A percentile compares a stretch with the other conserved stretches of the same genome.
phyloP scores from a whole-genome alignment of 139 green algal species.

The Chlorella vulgaris region DNA sequence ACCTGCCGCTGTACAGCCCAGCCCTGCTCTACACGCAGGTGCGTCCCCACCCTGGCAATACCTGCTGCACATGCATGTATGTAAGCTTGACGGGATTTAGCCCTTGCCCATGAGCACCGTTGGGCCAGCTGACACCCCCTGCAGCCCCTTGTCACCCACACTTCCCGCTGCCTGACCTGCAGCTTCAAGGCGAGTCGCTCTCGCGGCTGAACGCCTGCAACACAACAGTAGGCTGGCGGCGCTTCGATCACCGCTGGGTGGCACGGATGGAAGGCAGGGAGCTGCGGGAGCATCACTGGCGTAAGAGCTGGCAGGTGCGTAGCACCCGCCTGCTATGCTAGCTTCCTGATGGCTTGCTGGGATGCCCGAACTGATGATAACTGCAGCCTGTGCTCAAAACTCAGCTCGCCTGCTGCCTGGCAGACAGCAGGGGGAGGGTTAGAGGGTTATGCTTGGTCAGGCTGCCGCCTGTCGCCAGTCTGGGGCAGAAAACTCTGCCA shows the following conservation, averaged over 20 bases:
- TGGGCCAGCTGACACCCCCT: not conserved
- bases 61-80: too few species aligned
- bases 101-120: too few species aligned
- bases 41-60: not conserved
- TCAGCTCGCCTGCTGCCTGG: too few species aligned
- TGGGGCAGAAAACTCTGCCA: too few species aligned
- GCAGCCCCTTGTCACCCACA: not conserved
- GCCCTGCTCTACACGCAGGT: slow-evolving; percentile 34
- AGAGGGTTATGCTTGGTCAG: not conserved
- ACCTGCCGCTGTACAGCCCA: slow-evolving; percentile 42
- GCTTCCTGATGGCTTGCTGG: too few species aligned
- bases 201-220: slow-evolving; percentile 15
- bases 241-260: slow-evolving; percentile 5
- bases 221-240: slow-evolving; percentile 7
- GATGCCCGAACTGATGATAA: too few species aligned
- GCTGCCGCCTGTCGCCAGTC: not conserved
- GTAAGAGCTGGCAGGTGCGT: slow-evolving; percentile 17
- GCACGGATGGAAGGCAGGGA: not conserved
- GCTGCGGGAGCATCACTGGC: slow-evolving; percentile 6
- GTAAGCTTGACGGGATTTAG: too few species aligned
- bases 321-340: too few species aligned
- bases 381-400: too few species aligned
- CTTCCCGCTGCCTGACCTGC: not conserved
- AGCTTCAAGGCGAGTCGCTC: not conserved
- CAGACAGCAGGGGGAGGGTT: not conserved